phyloP scores from a whole-genome alignment of 129 eudicot genomes.

The Flaveria robusta region DNA sequence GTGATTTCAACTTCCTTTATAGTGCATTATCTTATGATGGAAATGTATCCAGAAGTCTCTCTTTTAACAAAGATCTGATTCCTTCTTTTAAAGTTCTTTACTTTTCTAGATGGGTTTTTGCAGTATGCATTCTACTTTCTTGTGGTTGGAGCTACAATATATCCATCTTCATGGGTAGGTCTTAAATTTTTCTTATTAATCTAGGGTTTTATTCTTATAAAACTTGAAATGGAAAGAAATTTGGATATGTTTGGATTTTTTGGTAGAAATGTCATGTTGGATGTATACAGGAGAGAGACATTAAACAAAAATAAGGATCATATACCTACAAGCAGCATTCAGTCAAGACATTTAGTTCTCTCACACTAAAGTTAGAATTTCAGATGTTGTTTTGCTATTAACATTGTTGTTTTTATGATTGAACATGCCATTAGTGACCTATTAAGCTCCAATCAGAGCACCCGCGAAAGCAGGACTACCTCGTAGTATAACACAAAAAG shows the following conservation, averaged over 20 bases:
- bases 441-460: too few relatives aligned
- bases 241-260: conserved; percentile 19
- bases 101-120: conserved; percentile 67
- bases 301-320: conserved; percentile 81
- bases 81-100: conserved; percentile 62
- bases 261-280: conserved; percentile 99
- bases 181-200: conserved; percentile 49
- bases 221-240: conserved; percentile 41
- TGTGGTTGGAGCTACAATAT: conserved; percentile 94
- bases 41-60: conserved; percentile 75
- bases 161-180: conserved; percentile 99
- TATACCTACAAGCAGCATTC: conserved; percentile 84
- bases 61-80: conserved; percentile 9
- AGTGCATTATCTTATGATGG: conserved; percentile 5
- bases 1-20: neutral
- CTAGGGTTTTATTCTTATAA: conserved; percentile 67
- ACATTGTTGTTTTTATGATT: conserved; percentile 93
- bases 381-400: conserved; percentile 89
- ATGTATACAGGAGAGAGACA: conserved; percentile 99
- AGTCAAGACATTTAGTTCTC: conserved; percentile 93
- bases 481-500: too few relatives aligned
- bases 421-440: conserved; percentile 99
- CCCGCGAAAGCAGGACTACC: too few relatives aligned
- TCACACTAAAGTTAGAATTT: conserved; percentile 88
- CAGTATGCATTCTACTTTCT: conserved; percentile 98